These are phyloP conservation scores for Hyphopichia wangnamkhiaoensis DNA, from an alignment of 1,139 yeast genomes.

Conservation along the genomic window DNA sequence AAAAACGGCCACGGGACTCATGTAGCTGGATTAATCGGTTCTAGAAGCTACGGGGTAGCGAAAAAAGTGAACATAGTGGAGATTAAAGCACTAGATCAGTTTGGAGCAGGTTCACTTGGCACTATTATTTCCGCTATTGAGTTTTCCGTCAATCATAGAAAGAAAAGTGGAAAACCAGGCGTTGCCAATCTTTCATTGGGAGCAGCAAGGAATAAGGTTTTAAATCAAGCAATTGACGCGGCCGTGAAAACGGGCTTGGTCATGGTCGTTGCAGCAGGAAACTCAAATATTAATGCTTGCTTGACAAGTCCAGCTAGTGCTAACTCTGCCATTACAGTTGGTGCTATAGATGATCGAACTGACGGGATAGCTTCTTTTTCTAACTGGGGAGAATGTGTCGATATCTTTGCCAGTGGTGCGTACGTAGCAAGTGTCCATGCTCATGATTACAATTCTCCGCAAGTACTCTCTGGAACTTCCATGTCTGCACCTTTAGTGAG, in stretches of 20 bases:
- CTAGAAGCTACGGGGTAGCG: slow-evolving; percentile 77
- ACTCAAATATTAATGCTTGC: slow-evolving; percentile 76
- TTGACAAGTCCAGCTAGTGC: slow-evolving; percentile 80
- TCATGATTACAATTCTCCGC: slow-evolving; percentile 26
- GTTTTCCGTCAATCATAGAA: slow-evolving; percentile 64
- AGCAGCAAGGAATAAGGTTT: slow-evolving; percentile 60
- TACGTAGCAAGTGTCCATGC: slow-evolving; percentile 52
- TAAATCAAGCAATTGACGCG: slow-evolving; percentile 74
- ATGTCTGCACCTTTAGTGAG: slow-evolving; percentile 84
- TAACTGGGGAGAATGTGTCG: slow-evolving; percentile 89
- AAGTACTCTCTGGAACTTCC: slow-evolving; percentile 74
- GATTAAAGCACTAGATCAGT: slow-evolving; percentile 64
- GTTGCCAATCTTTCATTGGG: slow-evolving; percentile 85
- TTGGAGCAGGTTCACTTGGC: slow-evolving; percentile 70
- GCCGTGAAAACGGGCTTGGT: slow-evolving; percentile 71
- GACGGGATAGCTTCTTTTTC: slow-evolving; percentile 74
- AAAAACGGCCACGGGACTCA: slow-evolving; percentile 81
- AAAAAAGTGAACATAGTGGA: slow-evolving; percentile 65
- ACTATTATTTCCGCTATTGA: slow-evolving; percentile 72
- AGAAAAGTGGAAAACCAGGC: slow-evolving; percentile 44
- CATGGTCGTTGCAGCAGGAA: slow-evolving; percentile 89
- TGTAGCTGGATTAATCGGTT: slow-evolving; percentile 88
- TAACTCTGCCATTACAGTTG: slow-evolving; percentile 71
- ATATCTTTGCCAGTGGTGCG: slow-evolving; percentile 81
- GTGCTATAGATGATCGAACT: slow-evolving; percentile 75